A percentile compares a stretch with the other conserved stretches of the same genome.
phyloP scores from a whole-genome alignment of 345 rosid species.

The Lepidium didymum region DNA sequence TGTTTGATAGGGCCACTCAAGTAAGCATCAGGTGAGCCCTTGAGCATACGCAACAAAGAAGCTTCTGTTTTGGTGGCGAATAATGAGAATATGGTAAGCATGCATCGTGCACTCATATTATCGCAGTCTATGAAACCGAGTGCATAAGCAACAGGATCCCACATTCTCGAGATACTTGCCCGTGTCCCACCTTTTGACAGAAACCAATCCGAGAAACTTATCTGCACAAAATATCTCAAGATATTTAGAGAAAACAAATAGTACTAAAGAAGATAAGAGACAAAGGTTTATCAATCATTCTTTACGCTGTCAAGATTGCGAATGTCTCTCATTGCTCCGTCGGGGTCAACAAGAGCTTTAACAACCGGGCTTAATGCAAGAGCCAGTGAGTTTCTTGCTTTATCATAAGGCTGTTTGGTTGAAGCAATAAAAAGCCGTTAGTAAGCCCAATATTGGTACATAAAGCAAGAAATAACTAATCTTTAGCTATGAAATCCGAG shows the following conservation, averaged over 20 bases:
- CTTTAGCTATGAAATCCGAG: neutral
- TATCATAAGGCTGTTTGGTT: conserved; percentile 67
- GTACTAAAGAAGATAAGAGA: neutral
- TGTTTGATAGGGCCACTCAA: conserved; percentile 90
- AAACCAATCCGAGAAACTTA: conserved; percentile 99
- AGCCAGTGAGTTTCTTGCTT: conserved; percentile 89
- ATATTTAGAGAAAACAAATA: neutral
- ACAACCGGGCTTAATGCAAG: conserved; percentile 96
- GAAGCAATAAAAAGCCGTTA: neutral
- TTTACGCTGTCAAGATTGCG: conserved; percentile 83
- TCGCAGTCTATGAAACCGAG: conserved; percentile 98
- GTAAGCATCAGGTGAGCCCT: conserved; percentile 94
- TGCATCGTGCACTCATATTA: conserved; percentile 97
- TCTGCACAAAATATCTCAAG: conserved; percentile 37
- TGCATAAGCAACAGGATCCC: conserved; percentile 99
- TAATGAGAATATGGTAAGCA: conserved; percentile 96
- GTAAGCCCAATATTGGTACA: neutral
- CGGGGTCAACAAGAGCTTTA: conserved; percentile 79
- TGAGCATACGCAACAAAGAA: conserved; percentile 94
- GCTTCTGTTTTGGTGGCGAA: conserved; percentile 99
- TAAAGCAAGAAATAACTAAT: neutral
- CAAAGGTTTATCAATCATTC: neutral
- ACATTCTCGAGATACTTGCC: conserved; percentile 84
- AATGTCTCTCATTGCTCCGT: conserved; percentile 88
- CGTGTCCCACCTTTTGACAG: conserved; percentile 94